Conservation (phyloP, 805 yeast species). For the Zygosaccharomyces kombuchaensis region DNA sequence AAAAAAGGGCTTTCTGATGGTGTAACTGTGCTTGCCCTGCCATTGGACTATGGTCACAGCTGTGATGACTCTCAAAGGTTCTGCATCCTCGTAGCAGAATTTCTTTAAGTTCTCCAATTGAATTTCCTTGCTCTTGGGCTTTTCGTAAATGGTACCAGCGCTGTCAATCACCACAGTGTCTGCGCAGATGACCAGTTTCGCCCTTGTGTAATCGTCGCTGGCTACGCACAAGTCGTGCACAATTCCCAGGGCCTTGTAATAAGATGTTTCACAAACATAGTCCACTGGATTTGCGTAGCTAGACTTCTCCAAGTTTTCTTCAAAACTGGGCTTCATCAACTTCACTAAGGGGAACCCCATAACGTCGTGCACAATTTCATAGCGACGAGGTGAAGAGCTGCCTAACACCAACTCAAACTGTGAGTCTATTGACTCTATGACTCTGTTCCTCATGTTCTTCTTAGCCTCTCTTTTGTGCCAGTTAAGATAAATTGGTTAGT, state of each 20-base stretch:
- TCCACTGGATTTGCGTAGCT: constrained; percentile 20
- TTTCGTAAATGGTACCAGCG: constrained; percentile 64
- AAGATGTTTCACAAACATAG: constrained; percentile 71
- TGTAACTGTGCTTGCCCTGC: constrained; percentile 10
- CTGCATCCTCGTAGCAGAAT: constrained; percentile 42
- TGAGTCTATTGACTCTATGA: constrained; percentile 9
- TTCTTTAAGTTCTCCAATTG: constrained; percentile 47
- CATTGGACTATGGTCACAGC: constrained; percentile 47
- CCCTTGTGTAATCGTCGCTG: constrained; percentile 6
- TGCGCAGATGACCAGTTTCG: constrained; percentile 51
- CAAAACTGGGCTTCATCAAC: constrained; percentile 62
- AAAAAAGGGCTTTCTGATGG: constrained; percentile 26
- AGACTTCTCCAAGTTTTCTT: constrained; percentile 66
- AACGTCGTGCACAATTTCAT: constrained; percentile 56
- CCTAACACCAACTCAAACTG: constrained; percentile 55
- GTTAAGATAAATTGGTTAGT: neutral
- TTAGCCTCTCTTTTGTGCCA: neutral
- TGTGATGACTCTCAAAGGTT: constrained; percentile 49
- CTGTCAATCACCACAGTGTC: constrained; percentile 70
- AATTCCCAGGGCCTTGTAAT: constrained; percentile 62
- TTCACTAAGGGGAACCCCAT: constrained; percentile 46
- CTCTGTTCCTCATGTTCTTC: neutral
- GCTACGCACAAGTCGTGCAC: constrained; percentile 39
- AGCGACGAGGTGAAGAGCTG: constrained; percentile 78
- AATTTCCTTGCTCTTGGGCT: constrained; percentile 58